These are phyloP conservation scores for Oropetium thomaeum DNA, from an alignment of 176 grass and related monocot species.

Conservation along the genomic window DNA sequence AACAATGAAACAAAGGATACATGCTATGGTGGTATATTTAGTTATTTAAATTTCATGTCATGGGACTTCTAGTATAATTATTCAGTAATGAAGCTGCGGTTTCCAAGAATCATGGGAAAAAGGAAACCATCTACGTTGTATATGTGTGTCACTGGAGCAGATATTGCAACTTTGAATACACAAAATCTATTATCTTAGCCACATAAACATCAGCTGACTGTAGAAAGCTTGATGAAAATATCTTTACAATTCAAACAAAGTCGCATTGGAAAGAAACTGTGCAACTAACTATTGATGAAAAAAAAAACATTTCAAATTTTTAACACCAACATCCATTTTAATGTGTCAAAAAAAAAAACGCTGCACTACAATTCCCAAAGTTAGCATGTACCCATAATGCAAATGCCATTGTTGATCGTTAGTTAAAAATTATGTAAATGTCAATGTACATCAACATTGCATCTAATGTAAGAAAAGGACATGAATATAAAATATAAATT, in stretches of 20 bases:
- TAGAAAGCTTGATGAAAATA: not conserved
- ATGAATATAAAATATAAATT: not conserved
- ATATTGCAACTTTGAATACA: not conserved
- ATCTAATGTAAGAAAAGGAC: not conserved
- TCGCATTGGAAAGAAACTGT: constrained; percentile 7
- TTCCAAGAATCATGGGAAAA: not conserved
- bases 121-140: not conserved
- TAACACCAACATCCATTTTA: not conserved
- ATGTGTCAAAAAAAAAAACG: not conserved
- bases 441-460: not conserved
- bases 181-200: not conserved
- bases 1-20: not conserved
- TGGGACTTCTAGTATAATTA: constrained; percentile 4
- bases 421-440: not conserved
- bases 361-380: not conserved
- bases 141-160: not conserved
- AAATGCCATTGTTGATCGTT: not conserved
- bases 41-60: not conserved
- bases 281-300: not conserved
- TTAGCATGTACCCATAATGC: not conserved
- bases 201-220: not conserved
- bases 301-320: constrained; percentile 1
- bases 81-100: not conserved
- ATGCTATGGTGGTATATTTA: not conserved
- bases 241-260: not conserved